These are phyloP conservation scores for Hansenula anomala DNA, from an alignment of 1,139 yeast species.

Conservation along the genomic window DNA sequence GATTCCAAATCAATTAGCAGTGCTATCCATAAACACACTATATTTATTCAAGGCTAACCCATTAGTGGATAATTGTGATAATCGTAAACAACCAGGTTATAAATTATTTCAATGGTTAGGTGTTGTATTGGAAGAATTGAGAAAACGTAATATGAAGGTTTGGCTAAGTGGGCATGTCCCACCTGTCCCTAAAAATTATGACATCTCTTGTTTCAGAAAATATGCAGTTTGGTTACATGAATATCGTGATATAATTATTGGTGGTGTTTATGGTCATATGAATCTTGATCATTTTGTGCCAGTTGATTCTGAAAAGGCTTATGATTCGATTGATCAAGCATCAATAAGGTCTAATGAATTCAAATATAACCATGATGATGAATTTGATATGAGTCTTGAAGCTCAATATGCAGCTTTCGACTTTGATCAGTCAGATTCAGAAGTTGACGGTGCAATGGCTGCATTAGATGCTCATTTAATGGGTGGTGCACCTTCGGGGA, in stretches of 20 bases:
- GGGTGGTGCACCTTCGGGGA: conserved; percentile 65
- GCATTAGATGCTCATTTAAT: conserved; percentile 26
- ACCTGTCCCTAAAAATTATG: conserved; percentile 74
- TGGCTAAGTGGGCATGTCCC: conserved; percentile 91
- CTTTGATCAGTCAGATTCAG: conserved; percentile 18
- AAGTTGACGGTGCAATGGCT: conserved; percentile 24
- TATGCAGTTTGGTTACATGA: conserved; percentile 76
- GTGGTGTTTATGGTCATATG: conserved; percentile 87
- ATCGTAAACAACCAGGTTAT: conserved; percentile 72
- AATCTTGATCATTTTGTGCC: conserved; percentile 82
- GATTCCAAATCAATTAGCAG: conserved; percentile 72
- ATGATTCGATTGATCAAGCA: conserved; percentile 34
- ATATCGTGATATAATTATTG: conserved; percentile 75
- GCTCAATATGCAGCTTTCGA: conserved; percentile 16
- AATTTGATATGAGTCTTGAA: conserved; percentile 15
- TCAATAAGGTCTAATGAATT: conserved; percentile 14
- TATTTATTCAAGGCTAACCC: conserved; percentile 76
- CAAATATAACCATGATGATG: conserved; percentile 14
- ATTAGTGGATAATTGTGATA: conserved; percentile 74
- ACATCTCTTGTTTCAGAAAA: conserved; percentile 65
- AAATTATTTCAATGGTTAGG: conserved; percentile 76
- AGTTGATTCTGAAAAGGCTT: conserved; percentile 64
- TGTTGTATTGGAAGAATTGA: conserved; percentile 62
- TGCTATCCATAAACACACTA: conserved; percentile 71
- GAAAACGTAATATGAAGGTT: conserved; percentile 74